Percentiles rank a stretch among this genome's conserved stretches.
Conservation (phyloP, 2,329 filamentous ascomycete species). For the Colletotrichum navitas region DNA sequence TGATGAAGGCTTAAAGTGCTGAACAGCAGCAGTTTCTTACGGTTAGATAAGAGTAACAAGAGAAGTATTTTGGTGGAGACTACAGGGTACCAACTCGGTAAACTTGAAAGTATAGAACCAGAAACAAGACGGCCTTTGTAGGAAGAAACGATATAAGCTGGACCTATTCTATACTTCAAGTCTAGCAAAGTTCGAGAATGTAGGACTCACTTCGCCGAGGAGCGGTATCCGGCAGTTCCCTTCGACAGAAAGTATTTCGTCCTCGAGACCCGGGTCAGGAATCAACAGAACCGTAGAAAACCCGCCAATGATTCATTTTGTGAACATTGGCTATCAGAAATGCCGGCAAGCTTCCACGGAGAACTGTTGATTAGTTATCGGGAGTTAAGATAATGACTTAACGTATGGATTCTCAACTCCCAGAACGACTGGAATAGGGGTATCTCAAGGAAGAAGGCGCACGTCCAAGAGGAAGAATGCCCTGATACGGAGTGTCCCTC, state of each 20-base stretch:
- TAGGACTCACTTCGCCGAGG: background rate
- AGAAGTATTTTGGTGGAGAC: background rate
- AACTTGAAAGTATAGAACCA: background rate
- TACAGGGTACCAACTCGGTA: background rate
- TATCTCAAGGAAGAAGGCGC: background rate
- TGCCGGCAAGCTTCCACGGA: background rate
- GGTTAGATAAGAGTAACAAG: background rate
- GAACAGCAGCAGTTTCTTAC: background rate
- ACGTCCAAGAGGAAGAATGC: no score
- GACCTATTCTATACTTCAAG: background rate
- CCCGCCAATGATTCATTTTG: background rate
- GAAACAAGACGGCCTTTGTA: background rate
- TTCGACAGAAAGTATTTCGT: background rate
- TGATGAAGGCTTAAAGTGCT: background rate
- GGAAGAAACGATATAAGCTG: background rate
- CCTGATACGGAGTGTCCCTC: background rate
- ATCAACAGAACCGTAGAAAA: background rate
- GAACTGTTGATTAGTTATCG: background rate
- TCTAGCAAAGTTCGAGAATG: background rate
- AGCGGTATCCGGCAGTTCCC: background rate
- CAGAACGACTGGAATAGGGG: background rate
- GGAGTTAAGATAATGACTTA: background rate
- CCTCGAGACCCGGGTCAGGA: background rate
- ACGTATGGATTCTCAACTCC: background rate
- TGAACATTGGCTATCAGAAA: background rate